Percentiles rank a stretch among this genome's conserved stretches.
Conservation (phyloP, 2,329 filamentous ascomycete species). For the Lachnellula cervina region DNA sequence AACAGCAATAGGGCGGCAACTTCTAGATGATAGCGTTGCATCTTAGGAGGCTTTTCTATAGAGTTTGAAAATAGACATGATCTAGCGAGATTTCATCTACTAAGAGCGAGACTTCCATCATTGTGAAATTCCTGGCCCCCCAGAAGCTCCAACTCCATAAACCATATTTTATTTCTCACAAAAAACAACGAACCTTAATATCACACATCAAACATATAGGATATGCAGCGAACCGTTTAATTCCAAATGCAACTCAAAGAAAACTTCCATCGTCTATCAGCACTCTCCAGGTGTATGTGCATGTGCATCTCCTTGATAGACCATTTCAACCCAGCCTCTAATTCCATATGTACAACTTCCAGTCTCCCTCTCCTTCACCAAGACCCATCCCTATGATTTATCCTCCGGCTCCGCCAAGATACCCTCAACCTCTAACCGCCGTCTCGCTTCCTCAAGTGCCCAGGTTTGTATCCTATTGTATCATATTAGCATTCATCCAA, state of each 20-base stretch:
- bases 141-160: too few species aligned
- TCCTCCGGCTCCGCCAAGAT: slow-evolving; percentile 73
- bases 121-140: too few species aligned
- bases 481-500: slow-evolving; percentile 3
- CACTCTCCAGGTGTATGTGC: background rate
- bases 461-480: slow-evolving; percentile 87
- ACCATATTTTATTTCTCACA: too few species aligned
- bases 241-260: background rate
- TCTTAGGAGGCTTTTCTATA: too few species aligned
- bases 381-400: slow-evolving; percentile 19
- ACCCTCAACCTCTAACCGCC: slow-evolving; percentile 92
- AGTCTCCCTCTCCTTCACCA: background rate
- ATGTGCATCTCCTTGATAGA: background rate
- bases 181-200: too few species aligned
- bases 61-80: too few species aligned
- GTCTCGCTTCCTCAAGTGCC: slow-evolving; percentile 93
- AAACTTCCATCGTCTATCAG: slow-evolving; percentile 1
- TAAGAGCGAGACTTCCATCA: too few species aligned
- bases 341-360: slow-evolving; percentile 15
- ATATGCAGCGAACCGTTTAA: background rate
- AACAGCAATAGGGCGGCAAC: background rate
- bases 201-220: too few species aligned
- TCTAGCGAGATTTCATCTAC: too few species aligned
- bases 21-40: background rate
- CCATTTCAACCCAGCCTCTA: background rate